phyloP scores from a whole-genome alignment of 2,329 filamentous ascomycete genomes.

The Lachnellula suecica region DNA sequence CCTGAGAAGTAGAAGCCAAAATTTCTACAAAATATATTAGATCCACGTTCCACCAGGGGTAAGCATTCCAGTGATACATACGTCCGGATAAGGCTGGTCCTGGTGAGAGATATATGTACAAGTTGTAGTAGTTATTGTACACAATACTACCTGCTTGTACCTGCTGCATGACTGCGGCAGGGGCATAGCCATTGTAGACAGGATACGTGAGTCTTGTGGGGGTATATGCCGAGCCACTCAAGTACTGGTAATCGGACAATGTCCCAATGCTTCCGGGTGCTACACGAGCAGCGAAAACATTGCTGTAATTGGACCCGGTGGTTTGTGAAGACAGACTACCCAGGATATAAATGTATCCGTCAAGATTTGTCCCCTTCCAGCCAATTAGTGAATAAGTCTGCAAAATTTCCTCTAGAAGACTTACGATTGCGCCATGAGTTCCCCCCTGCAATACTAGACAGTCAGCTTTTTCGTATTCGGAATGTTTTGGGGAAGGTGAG shows the following conservation, averaged over 20 bases:
- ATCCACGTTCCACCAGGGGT: neutral
- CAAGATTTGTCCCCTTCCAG: neutral
- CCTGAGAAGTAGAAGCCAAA: neutral
- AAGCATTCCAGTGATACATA: neutral
- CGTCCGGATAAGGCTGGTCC: neutral
- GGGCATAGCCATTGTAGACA: neutral
- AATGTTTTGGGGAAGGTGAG: too few species aligned
- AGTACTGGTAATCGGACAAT: neutral
- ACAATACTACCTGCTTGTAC: neutral
- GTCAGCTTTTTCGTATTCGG: too few species aligned
- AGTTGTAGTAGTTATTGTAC: neutral
- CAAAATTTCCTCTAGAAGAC: neutral
- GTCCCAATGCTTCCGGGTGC: neutral
- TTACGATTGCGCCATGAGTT: neutral
- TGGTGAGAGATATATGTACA: neutral
- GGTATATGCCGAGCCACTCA: neutral
- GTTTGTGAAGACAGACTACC: neutral
- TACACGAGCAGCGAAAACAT: neutral
- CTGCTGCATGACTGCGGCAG: neutral
- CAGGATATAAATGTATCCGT: neutral
- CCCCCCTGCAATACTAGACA: too few species aligned
- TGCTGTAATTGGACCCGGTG: neutral
- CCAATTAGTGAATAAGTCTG: neutral
- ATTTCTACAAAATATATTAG: neutral
- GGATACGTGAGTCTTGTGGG: neutral